phyloP scores from a whole-genome alignment of 2,329 filamentous ascomycete species.

The Aspergillus chevalieri region DNA sequence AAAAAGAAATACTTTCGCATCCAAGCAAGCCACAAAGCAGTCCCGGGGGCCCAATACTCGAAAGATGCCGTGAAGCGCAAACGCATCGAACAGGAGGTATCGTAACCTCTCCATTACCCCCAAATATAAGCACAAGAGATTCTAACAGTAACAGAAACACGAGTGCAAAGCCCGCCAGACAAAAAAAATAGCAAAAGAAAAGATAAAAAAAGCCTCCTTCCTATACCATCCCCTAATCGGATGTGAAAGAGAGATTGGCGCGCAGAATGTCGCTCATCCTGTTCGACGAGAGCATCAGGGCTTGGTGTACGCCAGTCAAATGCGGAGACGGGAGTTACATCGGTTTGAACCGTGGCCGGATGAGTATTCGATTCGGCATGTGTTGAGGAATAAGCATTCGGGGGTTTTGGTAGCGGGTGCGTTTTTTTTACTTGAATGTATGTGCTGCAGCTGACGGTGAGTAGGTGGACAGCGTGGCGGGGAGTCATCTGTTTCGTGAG shows the following conservation, averaged over 20 bases:
- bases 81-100: conserved; percentile 40
- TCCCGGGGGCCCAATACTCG: conserved; percentile 50
- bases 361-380: conserved; percentile 23
- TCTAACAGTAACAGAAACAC: conserved; percentile 21
- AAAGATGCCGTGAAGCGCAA: conserved; percentile 54
- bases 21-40: conserved; percentile 48
- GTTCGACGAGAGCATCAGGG: conserved; percentile 22
- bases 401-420: conserved; percentile 33
- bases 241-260: conserved; percentile 25
- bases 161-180: conserved; percentile 18
- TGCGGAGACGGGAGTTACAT: conserved; percentile 25
- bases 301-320: conserved; percentile 26
- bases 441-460: conserved; percentile 7
- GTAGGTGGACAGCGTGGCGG: conserved; percentile 24
- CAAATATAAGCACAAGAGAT: neutral
- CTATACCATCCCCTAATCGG: conserved; percentile 25
- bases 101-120: conserved; percentile 8
- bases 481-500: conserved; percentile 29
- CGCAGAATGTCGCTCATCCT: conserved; percentile 9
- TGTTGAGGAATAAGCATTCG: conserved; percentile 28
- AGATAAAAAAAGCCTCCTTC: conserved; percentile 24
- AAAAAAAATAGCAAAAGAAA: conserved; percentile 27
- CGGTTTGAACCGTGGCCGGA: conserved; percentile 23
- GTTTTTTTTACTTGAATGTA: conserved; percentile 5
- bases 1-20: conserved; percentile 66